phyloP scores from a whole-genome alignment of 164 flowering plant species.

The Cinnamomum chago region DNA sequence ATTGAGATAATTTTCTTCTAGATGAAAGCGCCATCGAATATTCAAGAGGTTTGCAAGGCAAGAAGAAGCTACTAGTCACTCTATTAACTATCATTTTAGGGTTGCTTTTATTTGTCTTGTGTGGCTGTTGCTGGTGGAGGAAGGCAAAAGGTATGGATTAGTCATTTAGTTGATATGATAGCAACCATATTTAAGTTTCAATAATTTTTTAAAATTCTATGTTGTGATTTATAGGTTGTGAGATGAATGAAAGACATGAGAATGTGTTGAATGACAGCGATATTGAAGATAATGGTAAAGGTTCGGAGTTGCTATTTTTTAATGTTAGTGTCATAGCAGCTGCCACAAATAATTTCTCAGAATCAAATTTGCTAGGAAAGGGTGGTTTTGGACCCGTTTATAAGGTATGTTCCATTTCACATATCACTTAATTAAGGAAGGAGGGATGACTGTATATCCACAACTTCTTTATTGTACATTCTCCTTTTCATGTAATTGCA shows the following conservation, averaged over 20 bases:
- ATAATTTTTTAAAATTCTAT: constrained; percentile 17
- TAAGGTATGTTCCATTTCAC: background rate
- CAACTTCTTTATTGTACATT: background rate
- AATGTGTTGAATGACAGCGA: constrained; percentile 17
- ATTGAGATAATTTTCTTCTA: no score
- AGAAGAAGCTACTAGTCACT: background rate
- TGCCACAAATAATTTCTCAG: constrained; percentile 8
- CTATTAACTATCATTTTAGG: constrained; percentile 13
- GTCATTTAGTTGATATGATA: constrained; percentile 17
- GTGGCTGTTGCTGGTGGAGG: constrained; percentile 22
- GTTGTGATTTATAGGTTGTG: constrained; percentile 14
- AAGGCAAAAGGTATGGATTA: constrained; percentile 20
- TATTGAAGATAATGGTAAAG: background rate
- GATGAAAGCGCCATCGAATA: background rate
- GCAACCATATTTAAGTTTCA: constrained; percentile 21
- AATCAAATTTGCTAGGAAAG: constrained; percentile 8
- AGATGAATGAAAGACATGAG: constrained; percentile 14
- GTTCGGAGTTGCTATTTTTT: background rate
- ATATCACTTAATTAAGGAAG: background rate
- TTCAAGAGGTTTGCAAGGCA: background rate
- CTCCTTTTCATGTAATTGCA: no score
- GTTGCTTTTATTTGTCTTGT: constrained; percentile 14
- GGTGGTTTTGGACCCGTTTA: constrained; percentile 15
- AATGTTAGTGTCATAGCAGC: background rate
- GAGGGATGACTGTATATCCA: background rate